Evolutionary conservation across 495 filamentous ascomycete species (phyloP), one percentile per base, ranked within the genome.

Genomic region (Chlorociboria aeruginascens): DNA sequence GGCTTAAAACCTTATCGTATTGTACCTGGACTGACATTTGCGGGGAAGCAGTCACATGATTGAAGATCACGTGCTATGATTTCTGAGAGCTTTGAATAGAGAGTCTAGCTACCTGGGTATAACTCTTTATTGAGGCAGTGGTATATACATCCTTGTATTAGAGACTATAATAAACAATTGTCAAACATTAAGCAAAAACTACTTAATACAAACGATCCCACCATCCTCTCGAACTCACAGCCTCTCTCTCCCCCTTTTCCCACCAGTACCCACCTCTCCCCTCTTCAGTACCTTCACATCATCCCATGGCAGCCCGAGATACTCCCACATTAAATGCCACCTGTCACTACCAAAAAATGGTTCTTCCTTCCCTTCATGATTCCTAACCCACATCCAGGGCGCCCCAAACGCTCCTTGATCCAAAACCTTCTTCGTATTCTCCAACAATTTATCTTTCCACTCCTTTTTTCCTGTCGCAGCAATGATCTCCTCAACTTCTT

Each of bases 271-370:
- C 40, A 29, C 35, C n/a, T 37, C 34, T 16, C 32, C 40, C 28
- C 50, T 53, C 13, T 49, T 49, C 9, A 56, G n/a, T 30, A 56
- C 43, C 13, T 35, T 37, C 9, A 56, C 38, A 51, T 56, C 54
- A 17, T 47, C 11, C 50, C 50, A 56, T 6, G 49, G 49, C 8
- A 56, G 12, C 6, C 54, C 54, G 16, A 56, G 17, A 32, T 42
- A 56, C 38, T 56, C 54, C 54, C 54, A 56, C 50, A 56, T 56
- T 31, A 52, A 56, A 47, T 56, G 54, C 17, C 49, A 56, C 66
- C 83, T 68, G 64, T 87, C 84, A 63, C 82, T 86, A 2, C 84
- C 84, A 61, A 88, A 89, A 60, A 86, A 87, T 3, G 81, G 79
- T 65, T 84, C 79, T 44, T 66, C 68, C 43, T 66, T 58, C 4